A percentile compares a stretch with the other conserved stretches of the same genome.
Conservation (phyloP, 257 asterid species). For the Ilex aquifolium region DNA sequence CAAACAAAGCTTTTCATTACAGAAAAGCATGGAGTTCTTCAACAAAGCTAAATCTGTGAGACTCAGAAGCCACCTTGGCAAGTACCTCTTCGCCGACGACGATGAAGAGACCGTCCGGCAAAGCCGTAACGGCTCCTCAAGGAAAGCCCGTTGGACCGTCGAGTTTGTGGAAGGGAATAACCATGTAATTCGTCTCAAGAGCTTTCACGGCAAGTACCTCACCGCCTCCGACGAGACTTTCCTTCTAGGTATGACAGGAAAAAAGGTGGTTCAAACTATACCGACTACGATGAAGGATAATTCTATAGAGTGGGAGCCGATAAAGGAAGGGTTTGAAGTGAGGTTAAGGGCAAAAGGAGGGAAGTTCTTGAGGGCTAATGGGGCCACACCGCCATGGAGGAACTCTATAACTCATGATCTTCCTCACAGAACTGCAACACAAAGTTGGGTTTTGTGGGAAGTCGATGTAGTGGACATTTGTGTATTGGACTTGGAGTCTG, state of each 20-base stretch:
- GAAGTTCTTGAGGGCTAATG: slow-evolving; percentile 51
- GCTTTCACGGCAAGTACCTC: slow-evolving; percentile 58
- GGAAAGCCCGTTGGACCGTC: slow-evolving; percentile 57
- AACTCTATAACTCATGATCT: slow-evolving; percentile 61
- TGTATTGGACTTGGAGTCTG: slow-evolving; percentile 12
- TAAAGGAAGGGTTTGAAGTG: slow-evolving; percentile 42
- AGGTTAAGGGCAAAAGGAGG: slow-evolving; percentile 46
- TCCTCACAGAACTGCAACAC: slow-evolving; percentile 54
- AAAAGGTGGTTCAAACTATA: slow-evolving; percentile 33
- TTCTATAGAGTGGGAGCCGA: slow-evolving; percentile 59
- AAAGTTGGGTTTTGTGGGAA: slow-evolving; percentile 68
- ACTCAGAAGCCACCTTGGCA: slow-evolving; percentile 56
- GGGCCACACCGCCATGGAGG: slow-evolving; percentile 64
- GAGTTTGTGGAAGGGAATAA: slow-evolving; percentile 43
- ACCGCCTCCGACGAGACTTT: slow-evolving; percentile 50
- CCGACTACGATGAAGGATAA: slow-evolving; percentile 12
- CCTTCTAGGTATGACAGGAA: slow-evolving; percentile 56
- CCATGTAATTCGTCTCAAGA: slow-evolving; percentile 46
- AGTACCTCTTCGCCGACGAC: slow-evolving; percentile 56
- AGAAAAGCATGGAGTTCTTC: slow-evolving; percentile 43
- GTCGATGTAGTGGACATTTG: slow-evolving; percentile 43
- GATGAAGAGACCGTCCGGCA: slow-evolving; percentile 57
- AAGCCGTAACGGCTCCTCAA: slow-evolving; percentile 54
- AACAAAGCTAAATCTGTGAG: slow-evolving; percentile 48
- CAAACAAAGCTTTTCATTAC: slow-evolving; percentile 5